Evolutionary conservation across 345 rosid species (phyloP).

Genomic region (Citrus reticulata): DNA sequence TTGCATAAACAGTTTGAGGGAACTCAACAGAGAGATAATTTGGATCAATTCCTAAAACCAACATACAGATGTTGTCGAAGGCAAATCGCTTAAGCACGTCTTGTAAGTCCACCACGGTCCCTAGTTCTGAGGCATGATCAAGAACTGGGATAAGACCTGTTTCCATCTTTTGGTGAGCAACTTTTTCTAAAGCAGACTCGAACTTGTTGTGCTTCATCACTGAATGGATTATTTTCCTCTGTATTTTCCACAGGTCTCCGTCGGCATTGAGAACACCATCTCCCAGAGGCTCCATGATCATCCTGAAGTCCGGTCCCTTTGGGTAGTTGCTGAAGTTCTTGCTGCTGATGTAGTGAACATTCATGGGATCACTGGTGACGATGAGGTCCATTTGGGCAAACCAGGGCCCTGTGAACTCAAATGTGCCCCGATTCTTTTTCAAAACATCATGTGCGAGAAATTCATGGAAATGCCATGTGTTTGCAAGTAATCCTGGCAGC

Average conservation of each 20-base stretch:
- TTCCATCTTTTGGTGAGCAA: background rate
- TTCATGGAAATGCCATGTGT: background rate
- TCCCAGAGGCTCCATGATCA: no score
- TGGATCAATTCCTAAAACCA: constrained; percentile 8
- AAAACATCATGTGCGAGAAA: background rate
- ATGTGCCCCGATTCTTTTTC: background rate
- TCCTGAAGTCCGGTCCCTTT: background rate
- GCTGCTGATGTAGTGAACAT: constrained; percentile 4
- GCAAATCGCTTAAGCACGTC: constrained; percentile 27
- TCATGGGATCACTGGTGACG: constrained; percentile 3
- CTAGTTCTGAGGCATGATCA: background rate
- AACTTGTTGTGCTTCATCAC: constrained; percentile 5
- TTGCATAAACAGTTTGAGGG: background rate
- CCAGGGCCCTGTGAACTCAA: constrained; percentile 21
- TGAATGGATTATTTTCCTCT: constrained; percentile 7
- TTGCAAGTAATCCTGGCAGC: constrained; percentile 10
- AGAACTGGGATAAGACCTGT: constrained; percentile 10
- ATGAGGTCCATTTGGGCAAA: constrained; percentile 13
- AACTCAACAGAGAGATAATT: constrained; percentile 15
- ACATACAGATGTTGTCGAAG: no score
- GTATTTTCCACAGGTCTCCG: constrained; percentile 6
- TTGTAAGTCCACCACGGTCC: constrained; percentile 18
- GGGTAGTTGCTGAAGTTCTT: constrained; percentile 18
- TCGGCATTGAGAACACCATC: no score
- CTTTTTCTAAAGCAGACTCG: background rate